Base-by-base conservation (phyloP, 1,284 basidiomycete species). In the Ustilago bromivora region DNA sequence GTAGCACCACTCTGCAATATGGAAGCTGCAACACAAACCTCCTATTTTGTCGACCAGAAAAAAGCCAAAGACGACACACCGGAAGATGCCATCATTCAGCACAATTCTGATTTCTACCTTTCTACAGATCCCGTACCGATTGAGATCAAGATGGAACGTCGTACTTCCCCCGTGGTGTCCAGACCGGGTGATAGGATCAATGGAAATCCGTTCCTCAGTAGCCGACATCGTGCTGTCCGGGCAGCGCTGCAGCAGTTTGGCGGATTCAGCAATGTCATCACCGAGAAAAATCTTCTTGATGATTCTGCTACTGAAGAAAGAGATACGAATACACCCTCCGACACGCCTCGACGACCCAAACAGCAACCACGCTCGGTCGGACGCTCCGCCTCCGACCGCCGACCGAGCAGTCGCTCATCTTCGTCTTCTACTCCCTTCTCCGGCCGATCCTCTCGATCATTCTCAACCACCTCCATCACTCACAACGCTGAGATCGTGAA, bases 61-160 rank as follows among this genome's bases (percentile, higher is more conserved):
- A 40, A 63, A 32, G 74, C 74, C 0, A 57, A 43, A 3, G 56
- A 65, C 2, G 56, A 59, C 2, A 76, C 74, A 7, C 68, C 66
- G 2, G n/a, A 61, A 12, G 74, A 76, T 15, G 74, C 74, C 17
- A 49, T 76, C 74, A 61, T 76, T 31, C 8, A 17, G 17, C 69
- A 68, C 36, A 32, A 66, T 40, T 43, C 61, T 2, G 9, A 15
- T 11, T 76, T 76, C 56, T 76, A 71, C 54, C 65, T 76, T 38
- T 68, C 65, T 19, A 69, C 69, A 7, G 28, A 55, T 4, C 38
- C 57, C 2, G 35, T 71, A 0, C n/a, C 61, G 5, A 46, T 69
- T 32, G 66, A 71, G 47, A 56, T 76, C 74, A 76, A 76, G 53
- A 38, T 71, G 36, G 74, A 76, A 46, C 74, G 65, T 41, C 64